Base-by-base conservation (phyloP, 345 rosid species). In the Chamaenerion angustifolium region DNA sequence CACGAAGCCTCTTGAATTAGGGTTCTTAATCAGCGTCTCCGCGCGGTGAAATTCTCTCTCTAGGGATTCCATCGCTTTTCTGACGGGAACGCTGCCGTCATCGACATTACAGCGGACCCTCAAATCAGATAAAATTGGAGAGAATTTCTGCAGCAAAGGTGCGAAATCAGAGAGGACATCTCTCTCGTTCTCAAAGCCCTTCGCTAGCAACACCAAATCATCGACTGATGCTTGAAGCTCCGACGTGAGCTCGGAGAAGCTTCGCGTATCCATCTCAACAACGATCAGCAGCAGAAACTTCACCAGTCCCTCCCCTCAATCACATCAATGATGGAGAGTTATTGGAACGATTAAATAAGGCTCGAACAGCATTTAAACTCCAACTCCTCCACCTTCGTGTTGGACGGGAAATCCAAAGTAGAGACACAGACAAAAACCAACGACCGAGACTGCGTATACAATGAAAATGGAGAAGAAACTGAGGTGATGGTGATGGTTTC, bases 31-130 rank as follows among this genome's bases (percentile, higher is more conserved):
- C 67, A 71, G 48, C 46, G 46, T 54, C 68, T 71, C 64, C 1
- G 71, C 80, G n/a, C 66, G 66, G 27, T 13, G 40, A 40, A 82
- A 57, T 58, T 76, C 81, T 17, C 66, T 67, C 40, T 58, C 63
- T 0, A 79, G 63, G 12, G 79, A 75, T 41, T 70, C 68, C 13
- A 79, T 57, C 0, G 73, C 81, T 40, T 71, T 68, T 41, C 71
- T 69, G 63, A 73, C 60, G 0, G 80, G 66, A 17, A 48, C 62
- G 35, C 59, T 59, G 5, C 37, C 37, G 57, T 69, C 81, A 73
- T 61, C 64, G 12, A 40, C 64, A 50, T 55, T 54, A 16, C 53
- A 50, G 23, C 49, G 48, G 6, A 57, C 68, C 17, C 48, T 61
- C 40, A 82, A 48, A 43, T 66, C 74, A 12, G 48, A n/a, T 23